Base-by-base conservation (phyloP, 371 early-diverging fungal genomes). In the Gilbertella persicaria region DNA sequence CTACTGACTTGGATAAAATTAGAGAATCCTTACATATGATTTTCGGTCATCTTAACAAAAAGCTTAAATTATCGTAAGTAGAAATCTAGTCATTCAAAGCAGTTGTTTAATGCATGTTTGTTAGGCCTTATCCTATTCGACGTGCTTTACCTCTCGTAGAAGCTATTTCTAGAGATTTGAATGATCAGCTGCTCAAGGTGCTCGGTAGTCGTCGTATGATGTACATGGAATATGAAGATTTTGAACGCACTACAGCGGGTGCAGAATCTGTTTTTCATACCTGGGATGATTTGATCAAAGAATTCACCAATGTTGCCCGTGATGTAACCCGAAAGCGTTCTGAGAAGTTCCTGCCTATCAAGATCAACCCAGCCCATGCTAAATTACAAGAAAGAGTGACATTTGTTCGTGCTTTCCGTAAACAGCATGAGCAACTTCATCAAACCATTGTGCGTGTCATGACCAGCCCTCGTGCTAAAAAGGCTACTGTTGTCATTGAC, bases 251-350 rank as follows among this genome's bases (percentile, higher is more conserved):
- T n/a, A 77, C 87, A 17, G 76, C 82, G n/a, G 92, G 92, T 19
- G 92, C 94, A 19, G 93, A 93, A 35, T 84, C 85, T 0, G 91
- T 93, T 0, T 98, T 99, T 60, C 80, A 82, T 23, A 89, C 90
- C 0, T 99, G 99, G 99, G 98, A 98, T 58, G 90, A 94, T 33
- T 79, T 91, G 50, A 80, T 92, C 69, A 96, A 95, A 65, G 99
- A 97, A 65, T 98, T 97, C 72, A 85, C 91, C 43, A 88, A 87
- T 53, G 89, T 97, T 16, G 98, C 98, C 8, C 87, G 99, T 54
- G 99, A 98, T 55, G 87, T 97, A 3, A 93, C 92, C 1, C 84
- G 97, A 57, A 97, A 92, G 71, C 82, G 91, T 35, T 82, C 84
- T 26, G 98, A 98, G 63, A 95, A 96, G 73, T 96, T 96, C 62